Evolutionary conservation across 805 yeast genomes (phyloP).

Genomic region (Metschnikowia bowlesiae): DNA sequence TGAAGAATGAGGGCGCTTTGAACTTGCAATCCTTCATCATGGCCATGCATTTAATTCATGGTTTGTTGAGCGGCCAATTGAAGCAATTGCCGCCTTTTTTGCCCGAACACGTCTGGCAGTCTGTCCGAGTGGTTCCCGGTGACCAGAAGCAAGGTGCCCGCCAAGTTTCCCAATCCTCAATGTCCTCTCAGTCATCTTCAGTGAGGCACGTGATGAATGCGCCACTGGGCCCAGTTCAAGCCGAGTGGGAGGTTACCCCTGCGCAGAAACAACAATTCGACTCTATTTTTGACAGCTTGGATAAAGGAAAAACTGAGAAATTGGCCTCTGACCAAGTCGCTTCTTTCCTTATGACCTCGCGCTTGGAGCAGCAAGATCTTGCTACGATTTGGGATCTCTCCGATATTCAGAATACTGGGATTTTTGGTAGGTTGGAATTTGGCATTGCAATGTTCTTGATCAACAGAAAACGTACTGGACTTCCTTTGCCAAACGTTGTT

Average conservation of each 20-base stretch:
- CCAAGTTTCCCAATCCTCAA: constrained; percentile 29
- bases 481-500: constrained; percentile 68
- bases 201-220: constrained; percentile 23
- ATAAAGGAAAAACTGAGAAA: constrained; percentile 55
- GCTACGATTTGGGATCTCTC: constrained; percentile 95
- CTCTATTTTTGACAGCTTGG: constrained; percentile 72
- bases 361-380: constrained; percentile 74
- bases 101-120: constrained; percentile 39
- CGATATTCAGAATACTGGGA: constrained; percentile 82
- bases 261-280: constrained; percentile 76
- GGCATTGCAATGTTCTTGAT: constrained; percentile 92
- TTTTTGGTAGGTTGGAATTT: constrained; percentile 76
- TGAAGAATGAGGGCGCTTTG: constrained; percentile 66
- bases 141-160: constrained; percentile 23
- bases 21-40: constrained; percentile 73
- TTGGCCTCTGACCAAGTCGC: constrained; percentile 81
- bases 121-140: constrained; percentile 33
- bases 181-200: constrained; percentile 33
- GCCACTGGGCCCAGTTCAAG: constrained; percentile 11
- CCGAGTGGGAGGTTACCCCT: constrained; percentile 65
- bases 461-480: constrained; percentile 77
- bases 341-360: constrained; percentile 81
- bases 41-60: constrained; percentile 94
- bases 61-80: constrained; percentile 61
- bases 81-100: constrained; percentile 48